Evolutionary conservation across 192 early-diverging fungal species (phyloP), one percentile per base, ranked within the genome.

Genomic region (Allomyces macrogynus): DNA sequence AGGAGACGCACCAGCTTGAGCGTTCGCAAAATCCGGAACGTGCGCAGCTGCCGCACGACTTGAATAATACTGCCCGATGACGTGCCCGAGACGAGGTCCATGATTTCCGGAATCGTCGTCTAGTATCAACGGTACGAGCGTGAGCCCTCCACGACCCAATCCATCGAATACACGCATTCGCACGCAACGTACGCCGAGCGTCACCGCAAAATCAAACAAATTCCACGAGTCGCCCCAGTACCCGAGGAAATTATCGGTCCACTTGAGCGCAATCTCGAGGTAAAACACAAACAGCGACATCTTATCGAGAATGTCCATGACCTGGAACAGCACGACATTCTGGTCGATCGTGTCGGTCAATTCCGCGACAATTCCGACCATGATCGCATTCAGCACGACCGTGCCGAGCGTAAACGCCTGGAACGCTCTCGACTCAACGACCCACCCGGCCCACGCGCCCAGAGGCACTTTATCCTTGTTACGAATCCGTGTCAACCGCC

Each of bases 371-470:
- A 67, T 27, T n/a, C 67, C 67, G 24, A 67, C 64, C 62, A 67
- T 43, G 4, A 67, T 22, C n/a, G 64, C 61, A 65, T 67, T 67
- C 5, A 63, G n/a, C 16, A 67, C 49, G 43, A 67, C 65, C 5
- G 65, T 24, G 7, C 66, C 12, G 27, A 67, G 24, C 4, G 65
- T 25, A 18, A 67, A 43, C 25, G 66, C 26, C 24, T 67, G 67
- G 42, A 66, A 67, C 43, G 23, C 20, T 20, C 16, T 44, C 43
- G 44, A 54, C 44, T 67, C 42, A 3, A 67, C 65, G 16, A 72
- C 64, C 75, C 75, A 76, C n/a, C 61, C 61, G 12, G 75, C 75
- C 75, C 75, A 76, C 0, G 75, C 75, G 1, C 75, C 75, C 22
- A 76, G 61, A 2, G 75, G 75, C 32, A 76, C 23, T 24, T 67